Evolutionary conservation across 2,329 filamentous ascomycete genomes (phyloP), one percentile per base, ranked within the genome.

Genomic region (Scleromitrula shiraiana): DNA sequence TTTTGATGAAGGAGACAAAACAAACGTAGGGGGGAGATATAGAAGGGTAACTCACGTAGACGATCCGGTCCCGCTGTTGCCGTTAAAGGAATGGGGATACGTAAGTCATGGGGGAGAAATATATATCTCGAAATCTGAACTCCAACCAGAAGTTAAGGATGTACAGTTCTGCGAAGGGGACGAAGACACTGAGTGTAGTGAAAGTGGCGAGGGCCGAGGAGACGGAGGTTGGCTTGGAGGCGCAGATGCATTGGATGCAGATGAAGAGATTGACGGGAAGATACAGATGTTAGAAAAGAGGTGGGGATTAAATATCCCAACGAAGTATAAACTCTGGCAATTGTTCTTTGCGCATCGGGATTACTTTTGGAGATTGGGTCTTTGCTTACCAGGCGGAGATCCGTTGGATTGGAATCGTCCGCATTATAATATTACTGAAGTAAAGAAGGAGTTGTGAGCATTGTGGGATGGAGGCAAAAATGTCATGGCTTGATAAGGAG

Each of bases 261-360:
- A 50, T 7, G 35, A 48, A 26, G 51, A 52, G 20, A 12, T 44
- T 17, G 26, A 17, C 23, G 19, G 24, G 46, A 50, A 17, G 7
- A 37, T 17, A 22, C 10, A 27, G 23, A 6, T 22, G 53, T 63
- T 60, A 3, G 22, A 42, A n/a, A 57, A 53, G 36, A 50, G 54
- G 45, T 62, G 61, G 59, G 55, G 55, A 7, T 22, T 61, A 9
- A 54, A 58, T 0, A 57, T 63, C 29, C 56, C 59, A 62, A 75
- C 56, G 60, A 65, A 77, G 66, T 65, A 90, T 59, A 86, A 84
- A 65, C 75, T 94, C n/a, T 95, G 91, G 88, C 81, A 95, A 67
- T 70, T 96, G 7, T 83, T 97, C 62, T 95, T 94, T 66, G 86
- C 90, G 1, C 93, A 98, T 68, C 74, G 93, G 32, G 93, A 98